Evolutionary conservation across 352 stramenopile genomes (phyloP), one percentile per base, ranked within the genome.

Genomic region (Pythium biforme): DNA sequence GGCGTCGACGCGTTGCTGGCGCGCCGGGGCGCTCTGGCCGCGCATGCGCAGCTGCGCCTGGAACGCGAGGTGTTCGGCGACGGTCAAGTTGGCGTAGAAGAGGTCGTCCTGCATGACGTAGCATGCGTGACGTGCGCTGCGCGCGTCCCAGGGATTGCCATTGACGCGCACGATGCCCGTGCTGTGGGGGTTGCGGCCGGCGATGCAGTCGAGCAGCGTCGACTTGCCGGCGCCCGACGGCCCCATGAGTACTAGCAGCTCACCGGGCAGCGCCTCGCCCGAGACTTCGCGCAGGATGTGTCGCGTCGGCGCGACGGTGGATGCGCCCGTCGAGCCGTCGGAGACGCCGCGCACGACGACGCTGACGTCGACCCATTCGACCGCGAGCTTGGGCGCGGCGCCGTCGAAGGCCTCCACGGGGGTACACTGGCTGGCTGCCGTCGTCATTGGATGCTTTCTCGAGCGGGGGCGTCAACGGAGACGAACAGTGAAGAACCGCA

Each of bases 61-160:
- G 68, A 91, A 95, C 25, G 81, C 71, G 1, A 97, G 71, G 60
- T 97, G 91, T 70, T 97, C 93, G 11, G 57, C 25, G 4, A 95
- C 86, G 0, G 93, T 97, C 12, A 97, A 69, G 62, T 91, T 94
- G 25, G 73, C 64, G 59, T 96, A 83, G 43, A 98, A 81, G n/a
- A 97, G 73, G 70, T 98, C 90, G 62, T 97, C 92, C 64, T 97
- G 88, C 72, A 91, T 92, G 23, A 97, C 84, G 60, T 96, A 97
- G 49, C 74, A 85, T 15, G 74, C 43, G 17, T 71, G 70, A 25
- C 49, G 58, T 4, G 46, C 58, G 37, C 25, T 37, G 19, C 26
- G n/a, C 22, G 46, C 48, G 58, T 57, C 50, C 39, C 48, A 65
- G 22, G 34, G 49, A 26, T 70, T 51, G 26, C 66, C 69, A 51